Percentiles rank a stretch among this genome's conserved stretches.
phyloP scores from a whole-genome alignment of 1,284 basidiomycete species.

The Pholiota adiposa region DNA sequence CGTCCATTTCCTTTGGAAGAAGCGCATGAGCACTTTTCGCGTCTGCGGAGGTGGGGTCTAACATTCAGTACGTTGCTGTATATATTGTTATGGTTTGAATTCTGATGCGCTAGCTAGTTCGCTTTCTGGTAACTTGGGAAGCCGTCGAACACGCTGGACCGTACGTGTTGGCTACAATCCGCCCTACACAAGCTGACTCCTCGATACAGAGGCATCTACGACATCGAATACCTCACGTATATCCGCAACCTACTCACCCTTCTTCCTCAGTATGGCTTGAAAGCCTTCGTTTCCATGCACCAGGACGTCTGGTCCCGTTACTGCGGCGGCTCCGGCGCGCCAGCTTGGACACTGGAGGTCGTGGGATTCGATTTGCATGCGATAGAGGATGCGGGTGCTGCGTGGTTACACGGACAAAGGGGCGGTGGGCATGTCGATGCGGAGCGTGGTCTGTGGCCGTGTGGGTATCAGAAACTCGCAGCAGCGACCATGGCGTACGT shows the following conservation, averaged over 20 bases:
- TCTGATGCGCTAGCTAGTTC: constrained; percentile 49
- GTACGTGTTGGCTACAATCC: constrained; percentile 50
- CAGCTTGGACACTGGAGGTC: constrained; percentile 87
- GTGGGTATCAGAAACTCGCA: constrained; percentile 89
- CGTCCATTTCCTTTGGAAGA: constrained; percentile 85
- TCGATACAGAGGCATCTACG: constrained; percentile 72
- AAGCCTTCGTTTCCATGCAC: constrained; percentile 83
- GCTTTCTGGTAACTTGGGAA: constrained; percentile 96
- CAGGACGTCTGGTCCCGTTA: constrained; percentile 97
- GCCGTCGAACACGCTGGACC: constrained; percentile 91
- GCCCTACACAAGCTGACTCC: not conserved
- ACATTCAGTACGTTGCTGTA: constrained; percentile 68
- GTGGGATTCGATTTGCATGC: constrained; percentile 80
- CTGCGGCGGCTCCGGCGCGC: constrained; percentile 90
- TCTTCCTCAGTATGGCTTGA: constrained; percentile 82
- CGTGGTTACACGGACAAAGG: constrained; percentile 81
- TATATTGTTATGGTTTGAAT: not conserved
- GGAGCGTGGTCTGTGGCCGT: constrained; percentile 88
- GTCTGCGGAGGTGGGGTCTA: constrained; percentile 84
- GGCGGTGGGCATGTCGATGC: constrained; percentile 72
- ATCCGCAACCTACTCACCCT: constrained; percentile 73
- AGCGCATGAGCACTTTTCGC: constrained; percentile 81
- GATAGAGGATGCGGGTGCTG: constrained; percentile 81
- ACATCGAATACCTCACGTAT: constrained; percentile 85
- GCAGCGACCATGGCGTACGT: constrained; percentile 87